Evolutionary conservation across 1,139 yeast species (phyloP), one percentile per base, ranked within the genome.

Genomic region (Sugiyamaella neomexicana): DNA sequence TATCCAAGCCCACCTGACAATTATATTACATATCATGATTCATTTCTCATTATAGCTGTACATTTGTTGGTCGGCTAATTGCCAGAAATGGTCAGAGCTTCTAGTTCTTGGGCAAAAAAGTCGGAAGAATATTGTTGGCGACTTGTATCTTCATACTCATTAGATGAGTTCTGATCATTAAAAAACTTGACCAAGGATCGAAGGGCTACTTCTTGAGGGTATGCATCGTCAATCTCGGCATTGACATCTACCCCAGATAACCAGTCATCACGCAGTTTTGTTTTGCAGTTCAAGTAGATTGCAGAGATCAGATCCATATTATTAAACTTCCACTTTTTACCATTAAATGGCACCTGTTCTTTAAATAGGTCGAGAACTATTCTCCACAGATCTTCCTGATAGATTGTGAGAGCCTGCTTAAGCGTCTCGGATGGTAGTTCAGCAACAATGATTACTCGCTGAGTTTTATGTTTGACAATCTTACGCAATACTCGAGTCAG

Each of bases 271-370:
- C 85, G 80, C 51, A 93, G 72, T 15, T 83, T 81, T 32, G 91
- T 74, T 60, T 83, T 80, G 63, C 90, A 80, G 64, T 89, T 85
- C 46, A 93, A 72, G 65, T 88, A 93, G 1, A 93, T 90, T 58
- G 88, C 84, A 0, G 97, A 89, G 6, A 95, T 89, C 54, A 93
- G 74, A 62, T 90, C 97, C 98, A 95, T 93, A 67, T 93, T 95
- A 60, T 83, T 80, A 12, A 90, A 81, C 63, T 90, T 85, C 99
- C 99, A 93, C 69, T 91, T 90, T 57, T 95, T 82, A 16, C 97
- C 97, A 62, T 89, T 91, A 69, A 86, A 89, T 0, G 98, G 97
- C 0, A 91, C 84, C 50, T 90, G 78, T 59, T 89, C 85, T 68
- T 89, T 90, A 58, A 91, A 75, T 1, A 70, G 79, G 64, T 83